phyloP scores from a whole-genome alignment of 176 grass and related monocot species.

The Avena atlantica region DNA sequence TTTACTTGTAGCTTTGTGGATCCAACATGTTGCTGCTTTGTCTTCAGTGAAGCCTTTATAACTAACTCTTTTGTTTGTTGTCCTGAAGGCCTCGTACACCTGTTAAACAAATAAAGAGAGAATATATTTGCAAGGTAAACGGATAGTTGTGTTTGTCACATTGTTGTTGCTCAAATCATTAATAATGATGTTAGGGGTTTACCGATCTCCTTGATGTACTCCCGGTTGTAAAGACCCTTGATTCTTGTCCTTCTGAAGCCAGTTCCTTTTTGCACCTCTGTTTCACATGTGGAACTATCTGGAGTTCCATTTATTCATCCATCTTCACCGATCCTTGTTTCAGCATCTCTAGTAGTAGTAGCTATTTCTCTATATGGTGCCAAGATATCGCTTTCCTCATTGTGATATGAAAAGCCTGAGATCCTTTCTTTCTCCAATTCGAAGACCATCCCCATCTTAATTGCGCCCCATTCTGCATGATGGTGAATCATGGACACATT shows the following conservation, averaged over 20 bases:
- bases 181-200: slow-evolving; percentile 5
- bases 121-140: slow-evolving; percentile 90
- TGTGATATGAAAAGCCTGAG: slow-evolving; percentile 14
- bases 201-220: slow-evolving; percentile 8
- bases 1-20: slow-evolving; percentile 62
- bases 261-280: not conserved
- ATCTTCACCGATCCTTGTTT: slow-evolving; percentile 28
- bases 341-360: not conserved
- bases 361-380: not conserved
- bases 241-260: slow-evolving; percentile 22
- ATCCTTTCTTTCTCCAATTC: slow-evolving; percentile 9
- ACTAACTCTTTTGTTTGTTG: slow-evolving; percentile 70
- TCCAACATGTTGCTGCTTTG: slow-evolving; percentile 52
- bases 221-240: not conserved
- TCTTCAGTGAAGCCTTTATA: slow-evolving; percentile 51
- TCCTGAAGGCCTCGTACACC: slow-evolving; percentile 79
- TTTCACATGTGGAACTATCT: slow-evolving; percentile 15
- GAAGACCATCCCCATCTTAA: slow-evolving; percentile 16
- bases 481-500: not conserved
- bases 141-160: slow-evolving; percentile 39
- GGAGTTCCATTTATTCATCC: slow-evolving; percentile 13
- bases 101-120: slow-evolving; percentile 85
- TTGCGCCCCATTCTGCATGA: not conserved
- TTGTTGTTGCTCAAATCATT: slow-evolving; percentile 27
- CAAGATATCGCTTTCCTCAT: not conserved